phyloP scores from a whole-genome alignment of 352 stramenopile species.

The Plasmopara halstedii region DNA sequence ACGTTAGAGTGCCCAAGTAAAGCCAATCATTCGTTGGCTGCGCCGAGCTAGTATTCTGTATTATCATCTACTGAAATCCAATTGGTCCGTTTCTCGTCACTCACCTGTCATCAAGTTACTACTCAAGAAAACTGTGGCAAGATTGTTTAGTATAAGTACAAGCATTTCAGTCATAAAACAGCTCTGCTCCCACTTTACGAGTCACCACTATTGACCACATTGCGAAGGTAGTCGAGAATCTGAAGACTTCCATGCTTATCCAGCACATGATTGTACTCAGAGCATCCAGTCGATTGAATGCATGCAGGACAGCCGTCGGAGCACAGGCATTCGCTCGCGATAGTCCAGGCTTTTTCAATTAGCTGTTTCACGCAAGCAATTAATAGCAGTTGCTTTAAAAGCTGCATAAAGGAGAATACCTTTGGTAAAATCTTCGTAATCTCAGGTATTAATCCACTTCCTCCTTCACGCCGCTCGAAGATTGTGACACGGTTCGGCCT shows the following conservation, averaged over 20 bases:
- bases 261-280: slow-evolving; percentile 86
- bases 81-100: too few species aligned
- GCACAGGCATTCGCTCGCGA: slow-evolving; percentile 76
- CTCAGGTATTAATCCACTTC: slow-evolving; percentile 77
- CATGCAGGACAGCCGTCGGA: slow-evolving; percentile 78
- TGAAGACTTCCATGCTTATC: slow-evolving; percentile 73
- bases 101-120: too few species aligned
- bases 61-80: too few species aligned
- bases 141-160: too few species aligned
- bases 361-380: slow-evolving; percentile 14
- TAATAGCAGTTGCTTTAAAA: background rate
- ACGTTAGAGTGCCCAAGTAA: too few species aligned
- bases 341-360: slow-evolving; percentile 45
- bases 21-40: too few species aligned
- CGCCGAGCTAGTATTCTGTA: too few species aligned
- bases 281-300: slow-evolving; percentile 79
- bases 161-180: too few species aligned
- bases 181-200: too few species aligned
- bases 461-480: slow-evolving; percentile 83
- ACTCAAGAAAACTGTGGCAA: too few species aligned
- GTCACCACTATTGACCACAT: background rate
- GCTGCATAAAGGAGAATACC: slow-evolving; percentile 15
- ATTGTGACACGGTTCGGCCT: slow-evolving; percentile 81
- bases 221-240: slow-evolving; percentile 52
- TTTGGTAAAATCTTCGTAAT: slow-evolving; percentile 57